phyloP scores from a whole-genome alignment of 2,329 filamentous ascomycete species.

The Esteya vermicola region DNA sequence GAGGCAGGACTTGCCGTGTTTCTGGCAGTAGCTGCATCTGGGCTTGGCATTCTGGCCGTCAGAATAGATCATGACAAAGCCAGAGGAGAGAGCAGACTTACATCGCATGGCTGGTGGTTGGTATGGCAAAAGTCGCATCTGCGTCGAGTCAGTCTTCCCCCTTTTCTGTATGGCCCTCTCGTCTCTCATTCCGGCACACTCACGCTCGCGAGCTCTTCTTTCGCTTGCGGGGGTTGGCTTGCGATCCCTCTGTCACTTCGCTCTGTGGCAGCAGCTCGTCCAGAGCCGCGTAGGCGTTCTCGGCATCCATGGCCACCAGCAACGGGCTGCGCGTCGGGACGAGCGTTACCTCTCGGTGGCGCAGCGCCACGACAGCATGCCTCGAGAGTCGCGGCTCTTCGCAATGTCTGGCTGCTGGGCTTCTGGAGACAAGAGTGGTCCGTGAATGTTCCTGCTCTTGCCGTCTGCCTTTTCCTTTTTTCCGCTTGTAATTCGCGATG shows the following conservation, averaged over 20 bases:
- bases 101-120: constrained; percentile 32
- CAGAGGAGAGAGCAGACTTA: constrained; percentile 1
- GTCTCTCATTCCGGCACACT: not conserved
- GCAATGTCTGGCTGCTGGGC: too few relatives aligned
- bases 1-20: constrained; percentile 22
- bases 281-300: not conserved
- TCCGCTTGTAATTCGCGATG: not conserved
- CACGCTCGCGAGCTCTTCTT: constrained; percentile 22
- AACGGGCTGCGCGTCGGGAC: not conserved
- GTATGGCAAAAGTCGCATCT: constrained; percentile 33
- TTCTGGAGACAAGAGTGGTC: too few relatives aligned
- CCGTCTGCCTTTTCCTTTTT: not conserved
- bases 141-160: not conserved
- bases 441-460: too few relatives aligned
- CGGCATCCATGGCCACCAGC: constrained; percentile 9
- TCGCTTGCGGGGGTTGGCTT: constrained; percentile 19
- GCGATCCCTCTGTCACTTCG: constrained; percentile 10
- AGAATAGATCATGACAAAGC: not conserved
- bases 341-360: too few relatives aligned
- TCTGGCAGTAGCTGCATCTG: constrained; percentile 29
- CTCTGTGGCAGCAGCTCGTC: constrained; percentile 8
- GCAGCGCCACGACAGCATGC: too few relatives aligned
- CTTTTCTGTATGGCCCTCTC: too few relatives aligned
- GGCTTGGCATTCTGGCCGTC: constrained; percentile 22
- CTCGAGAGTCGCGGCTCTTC: too few relatives aligned